Evolutionary conservation across 495 filamentous ascomycete genomes (phyloP).

Genomic region (Annulohypoxylon moriforme): DNA sequence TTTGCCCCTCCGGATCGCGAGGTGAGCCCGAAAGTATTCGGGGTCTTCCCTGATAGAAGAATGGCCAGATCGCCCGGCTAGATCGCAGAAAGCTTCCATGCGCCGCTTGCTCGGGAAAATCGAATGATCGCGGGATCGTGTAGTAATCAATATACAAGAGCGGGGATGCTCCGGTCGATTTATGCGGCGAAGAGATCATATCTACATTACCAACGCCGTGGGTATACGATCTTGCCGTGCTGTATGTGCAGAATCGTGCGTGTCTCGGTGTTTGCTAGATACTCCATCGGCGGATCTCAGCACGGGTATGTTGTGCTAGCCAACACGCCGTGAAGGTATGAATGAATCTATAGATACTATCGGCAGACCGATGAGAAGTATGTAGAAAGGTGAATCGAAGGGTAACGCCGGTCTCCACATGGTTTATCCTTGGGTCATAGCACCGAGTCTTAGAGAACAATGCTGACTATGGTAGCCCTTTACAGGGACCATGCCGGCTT

Average conservation of each 20-base stretch:
- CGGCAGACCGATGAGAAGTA: constrained; percentile 15
- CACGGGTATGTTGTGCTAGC: constrained; percentile 29
- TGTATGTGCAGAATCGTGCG: constrained; percentile 7
- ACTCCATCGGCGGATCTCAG: constrained; percentile 9
- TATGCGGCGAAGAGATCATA: neutral
- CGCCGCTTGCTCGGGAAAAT: neutral
- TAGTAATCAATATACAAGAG: constrained; percentile 5
- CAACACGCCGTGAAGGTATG: constrained; percentile 4
- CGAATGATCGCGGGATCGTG: constrained; percentile 4
- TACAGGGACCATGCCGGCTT: neutral
- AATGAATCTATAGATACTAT: neutral
- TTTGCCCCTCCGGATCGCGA: constrained; percentile 13
- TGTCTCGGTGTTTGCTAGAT: constrained; percentile 18
- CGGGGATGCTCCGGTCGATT: neutral
- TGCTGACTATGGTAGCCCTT: neutral
- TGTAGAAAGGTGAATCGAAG: constrained; percentile 13
- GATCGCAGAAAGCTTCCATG: constrained; percentile 12
- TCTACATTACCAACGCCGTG: constrained; percentile 1
- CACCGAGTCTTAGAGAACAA: neutral
- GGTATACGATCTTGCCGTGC: neutral
- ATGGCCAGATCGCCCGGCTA: neutral
- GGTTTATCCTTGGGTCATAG: constrained; percentile 25
- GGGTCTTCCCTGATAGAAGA: constrained; percentile 16
- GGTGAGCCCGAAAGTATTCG: neutral
- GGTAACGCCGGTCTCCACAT: constrained; percentile 5